Conservation (phyloP, 176 grass and related monocot species). For the Oryza punctata region DNA sequence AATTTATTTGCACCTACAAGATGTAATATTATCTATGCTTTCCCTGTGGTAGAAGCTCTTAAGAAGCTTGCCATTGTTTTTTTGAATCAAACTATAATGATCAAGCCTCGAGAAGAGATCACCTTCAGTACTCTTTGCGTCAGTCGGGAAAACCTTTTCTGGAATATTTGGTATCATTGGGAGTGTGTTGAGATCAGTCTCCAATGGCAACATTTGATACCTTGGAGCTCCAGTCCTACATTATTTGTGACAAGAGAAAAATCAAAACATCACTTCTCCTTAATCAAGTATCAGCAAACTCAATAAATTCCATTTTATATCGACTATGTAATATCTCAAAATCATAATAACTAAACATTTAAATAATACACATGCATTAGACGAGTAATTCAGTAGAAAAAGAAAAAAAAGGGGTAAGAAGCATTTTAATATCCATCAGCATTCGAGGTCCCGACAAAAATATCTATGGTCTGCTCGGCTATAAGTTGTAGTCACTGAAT, state of each 20-base stretch:
- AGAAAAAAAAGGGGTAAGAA: not conserved
- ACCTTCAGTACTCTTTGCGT: constrained; percentile 80
- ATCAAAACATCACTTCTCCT: constrained; percentile 17
- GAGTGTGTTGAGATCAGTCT: constrained; percentile 93
- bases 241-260: constrained; percentile 12
- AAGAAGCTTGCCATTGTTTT: not conserved
- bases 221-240: constrained; percentile 85
- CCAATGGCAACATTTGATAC: constrained; percentile 95
- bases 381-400: not conserved
- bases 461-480: not conserved
- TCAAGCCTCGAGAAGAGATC: constrained; percentile 11
- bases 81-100: constrained; percentile 12
- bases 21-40: constrained; percentile 6
- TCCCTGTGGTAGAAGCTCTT: not conserved
- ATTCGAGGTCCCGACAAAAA: constrained; percentile 4
- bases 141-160: constrained; percentile 64
- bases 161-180: constrained; percentile 69
- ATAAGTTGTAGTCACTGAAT: not conserved
- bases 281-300: not conserved
- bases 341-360: not conserved
- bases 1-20: not conserved
- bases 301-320: not conserved
- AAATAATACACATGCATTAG: not conserved
- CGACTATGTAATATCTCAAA: not conserved
- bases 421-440: not conserved